Evolutionary conservation across 768 basidiomycete genomes (phyloP), one percentile per base, ranked within the genome.

Genomic region (Polyporus arcularius): DNA sequence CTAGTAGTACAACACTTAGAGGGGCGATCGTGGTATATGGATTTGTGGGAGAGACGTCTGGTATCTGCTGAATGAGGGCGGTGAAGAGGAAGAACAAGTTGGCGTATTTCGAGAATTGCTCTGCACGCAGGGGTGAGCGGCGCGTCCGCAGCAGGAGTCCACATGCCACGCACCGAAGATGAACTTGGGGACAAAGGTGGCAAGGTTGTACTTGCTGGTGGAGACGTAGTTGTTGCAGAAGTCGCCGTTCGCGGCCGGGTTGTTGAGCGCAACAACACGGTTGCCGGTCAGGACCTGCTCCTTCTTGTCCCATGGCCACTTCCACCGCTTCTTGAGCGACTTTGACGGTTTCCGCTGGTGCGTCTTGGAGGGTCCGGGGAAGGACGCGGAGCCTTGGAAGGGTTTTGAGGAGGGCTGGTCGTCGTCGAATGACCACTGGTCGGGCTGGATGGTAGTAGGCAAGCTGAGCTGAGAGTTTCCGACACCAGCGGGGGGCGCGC

Each of bases 21-120:
- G 97, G 97, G 0, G 79, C 90, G 72, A 99, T 96, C 8, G 97
- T 99, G 2, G 97, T 99, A 73, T 92, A 99, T 60, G 77, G 80
- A 69, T 97, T 95, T 3, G 96, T 98, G 15, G 97, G 97, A 1
- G 97, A 99, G 7, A 99, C 96, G 67, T 87, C 92, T 15, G 97
- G 97, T 65, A 99, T 95, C 78, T 99, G 97, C 70, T 98, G 96
- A 51, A 98, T 98, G 75, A 83, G 88, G 18, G 94, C 94, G 32
- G 96, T 98, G 79, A 99, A 98, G 60, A 99, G 80, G 82, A 99
- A 99, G 81, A 99, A 99, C 62, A 98, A 54, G 72, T 99, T 98
- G 66, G 97, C 96, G 72, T 98, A 98, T 85, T 97, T 94, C 46
- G 93, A 95, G 80, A 98, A 97, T 85, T 98, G 95, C 73, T 96